Percentiles rank a stretch among this genome's conserved stretches.
These are phyloP conservation scores for Coccomyxa subellipsoidea DNA, from an alignment of 163 green algal genomes.

Conservation along the genomic window DNA sequence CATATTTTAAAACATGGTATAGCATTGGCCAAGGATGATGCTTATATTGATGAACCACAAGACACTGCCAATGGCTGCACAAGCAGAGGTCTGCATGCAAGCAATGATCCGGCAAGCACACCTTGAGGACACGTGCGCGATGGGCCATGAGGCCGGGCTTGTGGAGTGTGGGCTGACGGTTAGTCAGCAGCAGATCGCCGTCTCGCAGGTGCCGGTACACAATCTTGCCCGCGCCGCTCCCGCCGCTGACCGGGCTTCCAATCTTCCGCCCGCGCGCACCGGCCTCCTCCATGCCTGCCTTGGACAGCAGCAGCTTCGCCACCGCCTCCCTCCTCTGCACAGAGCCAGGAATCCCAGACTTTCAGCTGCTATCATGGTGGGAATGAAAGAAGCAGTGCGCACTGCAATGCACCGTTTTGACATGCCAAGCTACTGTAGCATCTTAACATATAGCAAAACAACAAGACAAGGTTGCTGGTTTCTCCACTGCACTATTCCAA, in stretches of 20 bases:
- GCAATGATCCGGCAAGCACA: no score
- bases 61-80: no score
- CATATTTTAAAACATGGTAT: no score
- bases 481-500: no score
- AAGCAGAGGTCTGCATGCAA: neutral
- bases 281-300: neutral
- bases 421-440: no score
- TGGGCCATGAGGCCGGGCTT: constrained; percentile 97
- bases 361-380: neutral
- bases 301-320: constrained; percentile 67
- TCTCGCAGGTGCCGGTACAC: constrained; percentile 85
- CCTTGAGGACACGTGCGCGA: constrained; percentile 70
- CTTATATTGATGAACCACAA: no score
- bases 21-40: no score
- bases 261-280: neutral
- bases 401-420: no score
- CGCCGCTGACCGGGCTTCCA: neutral
- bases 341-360: neutral
- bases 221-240: constrained; percentile 53
- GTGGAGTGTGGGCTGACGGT: constrained; percentile 96
- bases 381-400: neutral
- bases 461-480: no score
- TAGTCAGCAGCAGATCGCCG: constrained; percentile 97
- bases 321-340: constrained; percentile 61
- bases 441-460: no score